These are phyloP conservation scores for Colletotrichum tropicale DNA, from an alignment of 2,329 filamentous ascomycete species.

Conservation along the genomic window DNA sequence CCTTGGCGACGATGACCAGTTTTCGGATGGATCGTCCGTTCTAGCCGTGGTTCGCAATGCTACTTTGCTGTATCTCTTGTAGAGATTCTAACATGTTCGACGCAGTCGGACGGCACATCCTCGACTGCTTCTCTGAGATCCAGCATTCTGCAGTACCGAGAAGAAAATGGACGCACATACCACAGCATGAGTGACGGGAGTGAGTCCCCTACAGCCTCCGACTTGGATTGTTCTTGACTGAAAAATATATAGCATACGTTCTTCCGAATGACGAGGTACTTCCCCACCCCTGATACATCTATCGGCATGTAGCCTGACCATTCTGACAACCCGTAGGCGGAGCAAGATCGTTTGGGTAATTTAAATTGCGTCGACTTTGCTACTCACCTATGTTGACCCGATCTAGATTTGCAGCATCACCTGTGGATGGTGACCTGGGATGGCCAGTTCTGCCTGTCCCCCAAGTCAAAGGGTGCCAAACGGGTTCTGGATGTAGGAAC, in stretches of 20 bases:
- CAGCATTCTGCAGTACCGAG: not conserved
- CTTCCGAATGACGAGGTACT: not conserved
- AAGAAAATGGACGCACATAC: not conserved
- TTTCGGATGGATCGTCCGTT: not conserved
- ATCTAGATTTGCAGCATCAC: not conserved
- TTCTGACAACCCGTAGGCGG: not conserved
- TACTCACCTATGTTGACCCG: not conserved
- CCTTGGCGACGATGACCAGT: not conserved
- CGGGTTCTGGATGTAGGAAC: constrained; percentile 23
- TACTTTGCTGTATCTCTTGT: not conserved
- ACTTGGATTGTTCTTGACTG: not conserved
- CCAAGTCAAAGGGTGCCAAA: constrained; percentile 22
- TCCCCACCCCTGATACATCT: not conserved
- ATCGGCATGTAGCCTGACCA: not conserved
- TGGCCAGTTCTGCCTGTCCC: constrained; percentile 29
- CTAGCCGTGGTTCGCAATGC: not conserved
- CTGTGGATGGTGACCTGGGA: constrained; percentile 6
- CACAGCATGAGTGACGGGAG: constrained; percentile 26
- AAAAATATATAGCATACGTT: not conserved
- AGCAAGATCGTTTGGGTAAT: not conserved
- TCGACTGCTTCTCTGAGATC: not conserved
- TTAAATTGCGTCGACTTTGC: not conserved
- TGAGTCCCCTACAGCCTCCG: constrained; percentile 12
- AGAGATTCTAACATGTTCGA: not conserved
- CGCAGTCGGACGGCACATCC: not conserved